phyloP scores from a whole-genome alignment of 2,329 filamentous ascomycete species.

The Arthrobotrys iridis region DNA sequence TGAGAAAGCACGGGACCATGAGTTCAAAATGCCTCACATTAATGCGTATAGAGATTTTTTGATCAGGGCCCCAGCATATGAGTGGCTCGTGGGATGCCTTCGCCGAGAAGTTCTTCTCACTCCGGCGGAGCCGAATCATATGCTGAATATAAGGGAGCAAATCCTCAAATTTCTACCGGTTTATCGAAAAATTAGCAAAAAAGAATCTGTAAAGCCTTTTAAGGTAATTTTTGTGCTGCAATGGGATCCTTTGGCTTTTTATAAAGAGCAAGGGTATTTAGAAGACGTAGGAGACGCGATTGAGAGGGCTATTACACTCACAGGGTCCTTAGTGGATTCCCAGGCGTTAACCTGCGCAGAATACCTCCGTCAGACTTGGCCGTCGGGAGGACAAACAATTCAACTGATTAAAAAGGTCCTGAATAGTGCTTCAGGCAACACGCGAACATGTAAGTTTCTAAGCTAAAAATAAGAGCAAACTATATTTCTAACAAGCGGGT shows the following conservation, averaged over 20 bases:
- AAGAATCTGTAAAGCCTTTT: not conserved
- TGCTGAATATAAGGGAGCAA: not conserved
- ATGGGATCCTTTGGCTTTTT: constrained; percentile 29
- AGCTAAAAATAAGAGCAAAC: not conserved
- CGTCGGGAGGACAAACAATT: constrained; percentile 13
- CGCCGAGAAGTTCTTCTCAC: constrained; percentile 24
- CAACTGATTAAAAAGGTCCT: constrained; percentile 26
- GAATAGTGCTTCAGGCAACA: not conserved
- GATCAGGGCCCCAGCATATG: constrained; percentile 40
- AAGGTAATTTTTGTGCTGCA: constrained; percentile 5
- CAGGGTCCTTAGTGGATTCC: constrained; percentile 54
- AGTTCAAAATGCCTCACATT: not conserved
- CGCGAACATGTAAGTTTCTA: not conserved
- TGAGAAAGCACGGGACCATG: not conserved
- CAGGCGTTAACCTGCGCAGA: constrained; percentile 57
- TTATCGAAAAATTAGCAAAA: constrained; percentile 24
- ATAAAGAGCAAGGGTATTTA: constrained; percentile 31
- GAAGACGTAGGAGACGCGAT: constrained; percentile 19
- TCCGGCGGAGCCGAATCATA: constrained; percentile 2
- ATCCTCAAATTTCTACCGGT: constrained; percentile 1
- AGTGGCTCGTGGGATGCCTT: constrained; percentile 43
- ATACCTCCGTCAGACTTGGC: constrained; percentile 58
- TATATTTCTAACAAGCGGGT: not conserved
- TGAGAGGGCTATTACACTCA: constrained; percentile 54
- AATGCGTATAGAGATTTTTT: constrained; percentile 26